Conservation (phyloP, 495 filamentous ascomycete genomes). For the Glonium stellatum region DNA sequence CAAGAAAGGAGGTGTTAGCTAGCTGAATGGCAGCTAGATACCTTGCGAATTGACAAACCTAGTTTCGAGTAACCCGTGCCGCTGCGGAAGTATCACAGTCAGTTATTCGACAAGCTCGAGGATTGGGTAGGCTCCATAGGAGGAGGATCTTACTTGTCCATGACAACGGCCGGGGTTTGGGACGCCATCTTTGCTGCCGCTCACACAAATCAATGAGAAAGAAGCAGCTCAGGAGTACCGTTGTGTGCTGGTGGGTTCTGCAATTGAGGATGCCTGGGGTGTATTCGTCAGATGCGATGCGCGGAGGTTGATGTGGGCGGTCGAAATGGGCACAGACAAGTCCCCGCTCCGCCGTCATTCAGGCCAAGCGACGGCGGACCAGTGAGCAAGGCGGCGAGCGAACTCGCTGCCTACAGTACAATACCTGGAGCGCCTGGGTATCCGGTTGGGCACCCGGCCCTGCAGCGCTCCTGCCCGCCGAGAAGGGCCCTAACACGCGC, state of each 20-base stretch:
- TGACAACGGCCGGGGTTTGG: conserved; percentile 99
- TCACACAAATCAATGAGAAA: conserved; percentile 18
- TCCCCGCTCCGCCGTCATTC: conserved; percentile 8
- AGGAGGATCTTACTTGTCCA: conserved; percentile 86
- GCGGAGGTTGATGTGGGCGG: conserved; percentile 1
- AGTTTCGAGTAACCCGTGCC: conserved; percentile 98
- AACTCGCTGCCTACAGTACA: neutral
- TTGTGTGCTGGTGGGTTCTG: conserved; percentile 10
- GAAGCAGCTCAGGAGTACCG: conserved; percentile 25
- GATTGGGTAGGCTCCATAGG: conserved; percentile 13
- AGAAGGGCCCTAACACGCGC: too few species aligned
- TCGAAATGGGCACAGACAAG: conserved; percentile 10
- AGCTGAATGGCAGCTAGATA: conserved; percentile 26
- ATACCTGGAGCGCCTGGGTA: too few species aligned
- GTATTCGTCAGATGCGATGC: conserved; percentile 17
- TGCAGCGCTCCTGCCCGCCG: too few species aligned
- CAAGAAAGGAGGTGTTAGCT: conserved; percentile 2
- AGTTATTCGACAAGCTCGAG: neutral
- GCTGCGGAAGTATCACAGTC: conserved; percentile 46
- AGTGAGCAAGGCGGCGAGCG: neutral
- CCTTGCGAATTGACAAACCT: conserved; percentile 46
- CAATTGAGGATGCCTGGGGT: conserved; percentile 9
- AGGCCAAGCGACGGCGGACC: neutral
- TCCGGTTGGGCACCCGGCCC: too few species aligned
- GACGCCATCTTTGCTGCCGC: conserved; percentile 63